Base-by-base conservation (phyloP, 2,329 filamentous ascomycete species). In the Talaromyces sp. region DNA sequence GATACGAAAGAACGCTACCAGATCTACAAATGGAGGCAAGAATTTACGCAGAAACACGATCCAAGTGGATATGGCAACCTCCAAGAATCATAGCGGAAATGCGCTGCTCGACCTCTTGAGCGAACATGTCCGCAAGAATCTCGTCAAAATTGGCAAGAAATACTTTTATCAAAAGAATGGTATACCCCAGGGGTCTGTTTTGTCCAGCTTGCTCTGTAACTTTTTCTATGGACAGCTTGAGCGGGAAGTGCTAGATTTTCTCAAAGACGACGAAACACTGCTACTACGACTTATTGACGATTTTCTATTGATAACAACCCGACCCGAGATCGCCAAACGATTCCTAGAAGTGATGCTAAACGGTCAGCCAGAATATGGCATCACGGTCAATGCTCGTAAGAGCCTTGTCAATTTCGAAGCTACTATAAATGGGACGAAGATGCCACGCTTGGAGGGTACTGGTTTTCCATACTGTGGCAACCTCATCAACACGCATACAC, bases 211-310 rank as follows among this genome's bases (percentile, higher is more conserved):
- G 47, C 83, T 99, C 5, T 98, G 95, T 82, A 98, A 93, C 78
- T 94, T 96, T 78, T 97, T 98, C 77, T 99, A 99, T 74, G 93
- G 91, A 5, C 88, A 95, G 68, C 85, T 98, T 1, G 95, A 99
- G 76, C 78, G 79, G 6, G 83, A 88, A 29, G 81, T 89, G 15
- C 81, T 98, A 2, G 74, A 73, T 0, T 98, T 97, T 73, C 78
- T 95, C 1, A 71, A 82, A 17, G 72, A 78, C 0, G 73, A 76
- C n/a, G 81, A 89, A 38, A 89, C 86, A 58, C 77, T 97, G 2
- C 81, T 99, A 7, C 77, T 98, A 61, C 86, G 95, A 17, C 84
- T 97, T 10, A 91, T 96, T 49, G 95, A 99, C 71, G 95, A 99
- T 72, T 99, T 98, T 71, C 82, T 98, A 4, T 86, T 99, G 54